Base-by-base conservation (phyloP, 139 green algal species). In the Klebsormidium nitens region DNA sequence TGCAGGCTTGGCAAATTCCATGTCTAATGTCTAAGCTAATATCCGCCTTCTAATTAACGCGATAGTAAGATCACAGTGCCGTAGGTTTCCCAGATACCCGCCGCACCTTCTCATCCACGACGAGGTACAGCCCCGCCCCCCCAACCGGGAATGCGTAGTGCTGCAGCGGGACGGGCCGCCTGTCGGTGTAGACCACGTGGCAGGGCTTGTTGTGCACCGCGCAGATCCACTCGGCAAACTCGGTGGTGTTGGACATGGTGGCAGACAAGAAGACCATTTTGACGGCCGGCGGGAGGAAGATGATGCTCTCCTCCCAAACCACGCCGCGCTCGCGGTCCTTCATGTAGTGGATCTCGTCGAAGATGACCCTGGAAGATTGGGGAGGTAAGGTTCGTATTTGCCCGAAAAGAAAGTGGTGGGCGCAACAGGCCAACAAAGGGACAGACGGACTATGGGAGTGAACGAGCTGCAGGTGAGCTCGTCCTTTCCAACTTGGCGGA, bases 271-370 rank as follows among this genome's bases (percentile, higher is more conserved):
- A 97, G 3, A 96, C 86, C 81, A 93, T 90, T 35, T 81, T 83
- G 26, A 77, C 80, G n/a, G 77, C 79, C 31, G 84, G 75, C 44
- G 91, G 85, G 68, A 96, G 72, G 55, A 97, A 91, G 59, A 97
- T 96, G 79, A 99, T 97, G 47, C 86, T 90, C 81, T 99, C 95
- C 83, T 99, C 95, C 95, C 95, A 99, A 50, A 99, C 94, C 66
- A 99, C 95, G 1, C 95, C 95, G 5, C 95, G 84, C 85, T 99
- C 95, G 0, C 83, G 73, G 83, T 99, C 94, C 36, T 56, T 34
- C 90, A 97, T 91, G 85, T 97, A 97, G 81, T 97, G 91, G 32
- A 99, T 87, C 82, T 99, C 95, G 64, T 99, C 95, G 78, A 97
- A 99, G 4, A 99, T 81, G 6, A 98, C 89, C 90, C 87, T 95